Conservation (phyloP, 331 rosid genomes). For the Arachis monticola region DNA sequence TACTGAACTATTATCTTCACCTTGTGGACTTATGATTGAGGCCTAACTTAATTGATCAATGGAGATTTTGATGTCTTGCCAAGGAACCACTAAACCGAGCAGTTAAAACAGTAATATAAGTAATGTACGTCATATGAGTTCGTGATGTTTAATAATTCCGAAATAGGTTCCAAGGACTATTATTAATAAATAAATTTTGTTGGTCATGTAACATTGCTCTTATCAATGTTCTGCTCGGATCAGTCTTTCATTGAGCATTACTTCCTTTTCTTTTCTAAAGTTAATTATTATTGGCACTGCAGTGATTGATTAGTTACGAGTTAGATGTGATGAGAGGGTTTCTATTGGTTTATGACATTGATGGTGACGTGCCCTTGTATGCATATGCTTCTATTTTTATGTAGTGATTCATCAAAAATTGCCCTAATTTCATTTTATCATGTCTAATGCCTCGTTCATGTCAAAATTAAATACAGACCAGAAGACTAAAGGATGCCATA, state of each 20-base stretch:
- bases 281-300: constrained; percentile 17
- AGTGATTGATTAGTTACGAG: constrained; percentile 10
- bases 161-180: constrained; percentile 14
- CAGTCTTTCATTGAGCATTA: constrained; percentile 18
- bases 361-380: constrained; percentile 27
- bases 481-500: constrained; percentile 91
- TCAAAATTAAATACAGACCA: constrained; percentile 60
- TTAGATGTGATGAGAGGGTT: constrained; percentile 14
- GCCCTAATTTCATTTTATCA: constrained; percentile 26
- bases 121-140: constrained; percentile 1
- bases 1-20: constrained; percentile 1
- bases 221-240: background rate
- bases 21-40: constrained; percentile 6
- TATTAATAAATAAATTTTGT: no score
- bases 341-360: constrained; percentile 30
- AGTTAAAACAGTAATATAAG: background rate
- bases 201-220: no score
- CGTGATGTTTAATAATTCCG: constrained; percentile 12
- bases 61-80: constrained; percentile 25
- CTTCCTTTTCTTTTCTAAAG: constrained; percentile 12
- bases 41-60: constrained; percentile 17
- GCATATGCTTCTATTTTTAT: constrained; percentile 15
- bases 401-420: background rate
- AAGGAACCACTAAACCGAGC: constrained; percentile 12
- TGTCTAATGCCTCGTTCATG: constrained; percentile 36